Conservation (phyloP, 208 protist genomes). For the Leishmania tropica region DNA sequence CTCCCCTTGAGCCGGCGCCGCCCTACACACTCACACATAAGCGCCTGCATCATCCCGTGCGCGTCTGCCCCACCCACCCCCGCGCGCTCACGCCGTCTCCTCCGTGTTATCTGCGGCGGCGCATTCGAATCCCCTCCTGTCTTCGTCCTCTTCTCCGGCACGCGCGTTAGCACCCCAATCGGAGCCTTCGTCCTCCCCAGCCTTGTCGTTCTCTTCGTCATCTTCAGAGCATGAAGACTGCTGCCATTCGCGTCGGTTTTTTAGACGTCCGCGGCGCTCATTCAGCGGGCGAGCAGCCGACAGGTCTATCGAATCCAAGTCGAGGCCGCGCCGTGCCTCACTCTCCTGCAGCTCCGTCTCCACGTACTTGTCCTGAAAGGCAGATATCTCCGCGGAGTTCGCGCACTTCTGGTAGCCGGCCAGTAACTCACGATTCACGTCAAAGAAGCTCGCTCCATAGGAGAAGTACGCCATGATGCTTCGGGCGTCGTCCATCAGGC, state of each 20-base stretch:
- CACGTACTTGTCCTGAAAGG: slow-evolving; percentile 73
- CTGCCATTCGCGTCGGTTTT: slow-evolving; percentile 37
- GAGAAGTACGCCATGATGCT: slow-evolving; percentile 95
- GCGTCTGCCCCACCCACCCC: neutral
- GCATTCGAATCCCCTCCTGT: neutral
- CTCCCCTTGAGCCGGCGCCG: neutral
- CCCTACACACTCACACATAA: neutral
- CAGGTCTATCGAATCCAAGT: slow-evolving; percentile 61
- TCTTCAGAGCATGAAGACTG: slow-evolving; percentile 23
- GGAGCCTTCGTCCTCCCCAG: slow-evolving; percentile 6
- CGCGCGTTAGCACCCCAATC: neutral
- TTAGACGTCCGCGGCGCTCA: slow-evolving; percentile 49
- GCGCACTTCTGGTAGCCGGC: slow-evolving; percentile 72
- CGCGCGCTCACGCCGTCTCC: neutral
- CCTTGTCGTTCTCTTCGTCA: slow-evolving; percentile 22
- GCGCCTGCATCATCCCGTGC: neutral
- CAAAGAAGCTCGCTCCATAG: slow-evolving; percentile 97
- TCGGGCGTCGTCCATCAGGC: slow-evolving; percentile 90
- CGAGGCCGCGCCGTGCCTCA: slow-evolving; percentile 47
- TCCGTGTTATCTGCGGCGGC: neutral
- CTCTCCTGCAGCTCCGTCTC: slow-evolving; percentile 39
- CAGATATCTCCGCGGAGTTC: slow-evolving; percentile 58
- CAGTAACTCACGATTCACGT: slow-evolving; percentile 95
- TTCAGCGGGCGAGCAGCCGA: slow-evolving; percentile 58
- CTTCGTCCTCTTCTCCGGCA: neutral